Percentiles rank a stretch among this genome's conserved stretches.
These are phyloP conservation scores for Picea sitchensis DNA, from an alignment of 75 land plant genomes.

Conservation along the genomic window DNA sequence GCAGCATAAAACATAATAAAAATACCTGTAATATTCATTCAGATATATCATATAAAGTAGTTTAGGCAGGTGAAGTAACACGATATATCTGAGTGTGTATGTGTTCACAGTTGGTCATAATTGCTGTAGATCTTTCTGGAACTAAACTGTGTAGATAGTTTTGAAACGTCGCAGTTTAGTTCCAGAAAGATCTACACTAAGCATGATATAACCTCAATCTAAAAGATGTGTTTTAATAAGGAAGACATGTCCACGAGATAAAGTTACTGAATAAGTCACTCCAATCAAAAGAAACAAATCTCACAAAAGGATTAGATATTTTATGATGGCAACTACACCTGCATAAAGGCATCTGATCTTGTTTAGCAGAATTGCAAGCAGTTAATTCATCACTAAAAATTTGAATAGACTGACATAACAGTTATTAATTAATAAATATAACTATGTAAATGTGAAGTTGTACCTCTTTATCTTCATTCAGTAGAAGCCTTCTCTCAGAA, in stretches of 20 bases:
- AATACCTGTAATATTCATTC: background rate
- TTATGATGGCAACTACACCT: background rate
- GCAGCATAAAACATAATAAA: background rate
- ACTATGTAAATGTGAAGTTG: background rate
- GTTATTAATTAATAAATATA: background rate
- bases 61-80: background rate
- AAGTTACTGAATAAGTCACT: background rate
- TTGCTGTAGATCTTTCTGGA: too few species aligned
- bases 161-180: too few species aligned
- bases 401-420: background rate
- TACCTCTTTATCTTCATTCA: constrained; percentile 70
- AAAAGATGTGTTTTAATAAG: background rate
- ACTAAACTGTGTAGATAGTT: too few species aligned
- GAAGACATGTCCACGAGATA: background rate
- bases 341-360: background rate
- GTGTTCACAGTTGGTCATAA: too few species aligned
- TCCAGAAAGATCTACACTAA: too few species aligned
- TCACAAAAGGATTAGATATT: background rate
- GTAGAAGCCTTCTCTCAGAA: constrained; percentile 70
- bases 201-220: background rate
- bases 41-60: background rate
- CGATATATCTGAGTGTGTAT: too few species aligned
- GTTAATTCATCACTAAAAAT: background rate
- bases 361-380: background rate
- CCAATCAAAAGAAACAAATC: background rate